phyloP scores from a whole-genome alignment of 2,329 filamentous ascomycete species.

The Colletotrichum sp. region DNA sequence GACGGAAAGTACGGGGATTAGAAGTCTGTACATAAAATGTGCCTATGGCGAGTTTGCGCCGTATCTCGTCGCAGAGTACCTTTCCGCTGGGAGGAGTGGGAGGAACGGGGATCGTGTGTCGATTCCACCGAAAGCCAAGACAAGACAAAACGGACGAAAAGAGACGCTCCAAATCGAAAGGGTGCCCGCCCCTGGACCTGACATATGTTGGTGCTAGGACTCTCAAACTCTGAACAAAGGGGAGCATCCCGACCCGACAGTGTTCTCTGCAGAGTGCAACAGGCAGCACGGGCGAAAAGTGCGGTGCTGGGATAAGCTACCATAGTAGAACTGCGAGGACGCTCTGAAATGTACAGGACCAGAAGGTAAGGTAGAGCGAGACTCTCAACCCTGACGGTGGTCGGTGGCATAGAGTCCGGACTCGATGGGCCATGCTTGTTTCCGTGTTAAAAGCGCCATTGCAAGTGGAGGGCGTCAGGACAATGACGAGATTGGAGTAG shows the following conservation, averaged over 20 bases:
- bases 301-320: neutral
- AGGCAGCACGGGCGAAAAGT: neutral
- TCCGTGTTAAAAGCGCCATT: slow-evolving; percentile 2
- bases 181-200: neutral
- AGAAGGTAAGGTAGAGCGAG: neutral
- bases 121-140: slow-evolving; percentile 11
- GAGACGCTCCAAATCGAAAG: neutral
- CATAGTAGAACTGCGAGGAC: neutral
- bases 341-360: neutral
- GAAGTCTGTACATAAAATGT: neutral
- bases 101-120: slow-evolving; percentile 10
- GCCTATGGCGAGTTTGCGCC: neutral
- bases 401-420: neutral
- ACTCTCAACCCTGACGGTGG: neutral
- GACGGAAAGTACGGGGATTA: neutral
- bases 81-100: slow-evolving; percentile 19
- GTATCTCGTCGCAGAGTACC: neutral
- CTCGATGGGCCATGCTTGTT: slow-evolving; percentile 11
- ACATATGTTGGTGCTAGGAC: slow-evolving; percentile 7
- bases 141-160: slow-evolving; percentile 21
- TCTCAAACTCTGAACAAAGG: neutral
- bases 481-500: slow-evolving; percentile 6
- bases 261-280: neutral
- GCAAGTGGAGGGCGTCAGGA: neutral
- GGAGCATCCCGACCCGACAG: neutral